Evolutionary conservation across 495 filamentous ascomycete genomes (phyloP).

Genomic region (Penicillium alfredii): DNA sequence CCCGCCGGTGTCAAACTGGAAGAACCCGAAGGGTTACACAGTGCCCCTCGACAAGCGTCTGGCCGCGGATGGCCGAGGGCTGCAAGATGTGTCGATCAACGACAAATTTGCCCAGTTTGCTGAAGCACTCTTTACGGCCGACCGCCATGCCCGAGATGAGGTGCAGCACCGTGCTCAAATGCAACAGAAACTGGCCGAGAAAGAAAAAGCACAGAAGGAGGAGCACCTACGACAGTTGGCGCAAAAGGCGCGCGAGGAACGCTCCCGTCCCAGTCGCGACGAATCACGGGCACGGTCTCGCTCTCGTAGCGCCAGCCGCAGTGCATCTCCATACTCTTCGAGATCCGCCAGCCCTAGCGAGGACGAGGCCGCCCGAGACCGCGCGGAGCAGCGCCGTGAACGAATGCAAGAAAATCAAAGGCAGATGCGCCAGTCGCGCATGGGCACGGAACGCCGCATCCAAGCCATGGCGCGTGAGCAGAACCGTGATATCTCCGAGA

Average conservation of each 20-base stretch:
- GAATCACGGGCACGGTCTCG: slow-evolving; percentile 34
- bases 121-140: slow-evolving; percentile 88
- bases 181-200: slow-evolving; percentile 95
- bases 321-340: slow-evolving; percentile 50
- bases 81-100: slow-evolving; percentile 95
- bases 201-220: slow-evolving; percentile 90
- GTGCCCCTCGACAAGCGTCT: slow-evolving; percentile 94
- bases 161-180: slow-evolving; percentile 87
- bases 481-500: slow-evolving; percentile 95
- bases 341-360: slow-evolving; percentile 50
- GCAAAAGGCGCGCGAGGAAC: slow-evolving; percentile 83
- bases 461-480: slow-evolving; percentile 93
- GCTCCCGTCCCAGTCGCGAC: slow-evolving; percentile 49
- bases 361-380: slow-evolving; percentile 65
- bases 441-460: slow-evolving; percentile 86
- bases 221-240: slow-evolving; percentile 85
- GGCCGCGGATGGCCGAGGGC: slow-evolving; percentile 86
- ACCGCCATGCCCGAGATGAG: slow-evolving; percentile 91
- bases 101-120: slow-evolving; percentile 98
- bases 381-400: slow-evolving; percentile 72
- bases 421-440: slow-evolving; percentile 85
- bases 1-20: slow-evolving; percentile 95
- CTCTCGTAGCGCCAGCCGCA: slow-evolving; percentile 46
- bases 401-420: slow-evolving; percentile 76
- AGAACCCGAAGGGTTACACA: slow-evolving; percentile 98